Evolutionary conservation across 768 basidiomycete species (phyloP).

Genomic region (Jaapia argillacea): DNA sequence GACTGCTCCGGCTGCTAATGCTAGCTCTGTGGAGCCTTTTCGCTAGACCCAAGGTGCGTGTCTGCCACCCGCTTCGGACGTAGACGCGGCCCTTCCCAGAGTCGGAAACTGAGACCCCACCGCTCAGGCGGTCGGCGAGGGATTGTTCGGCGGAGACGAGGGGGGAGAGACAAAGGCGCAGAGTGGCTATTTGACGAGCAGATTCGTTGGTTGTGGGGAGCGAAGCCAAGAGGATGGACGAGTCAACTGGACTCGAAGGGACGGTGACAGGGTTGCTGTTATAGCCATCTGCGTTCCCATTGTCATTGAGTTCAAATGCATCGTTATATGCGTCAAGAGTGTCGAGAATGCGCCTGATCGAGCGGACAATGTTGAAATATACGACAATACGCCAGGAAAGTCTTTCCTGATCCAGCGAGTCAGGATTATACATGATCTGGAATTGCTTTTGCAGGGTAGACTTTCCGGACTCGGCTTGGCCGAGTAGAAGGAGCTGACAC

Average conservation of each 20-base stretch:
- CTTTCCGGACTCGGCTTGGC: slow-evolving; percentile 74
- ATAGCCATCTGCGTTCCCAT: background rate
- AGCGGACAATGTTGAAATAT: slow-evolving; percentile 60
- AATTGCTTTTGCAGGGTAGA: slow-evolving; percentile 73
- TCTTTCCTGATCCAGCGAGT: slow-evolving; percentile 58
- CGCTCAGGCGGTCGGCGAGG: slow-evolving; percentile 58
- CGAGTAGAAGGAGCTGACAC: slow-evolving; percentile 56
- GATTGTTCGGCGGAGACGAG: slow-evolving; percentile 58
- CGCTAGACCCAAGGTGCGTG: slow-evolving; percentile 30
- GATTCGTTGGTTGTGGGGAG: slow-evolving; percentile 11
- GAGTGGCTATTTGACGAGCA: slow-evolving; percentile 13
- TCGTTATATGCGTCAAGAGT: slow-evolving; percentile 30
- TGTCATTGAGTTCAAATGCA: background rate
- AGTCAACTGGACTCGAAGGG: background rate
- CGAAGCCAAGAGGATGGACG: background rate
- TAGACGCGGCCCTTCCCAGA: slow-evolving; percentile 36
- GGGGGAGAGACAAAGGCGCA: slow-evolving; percentile 50
- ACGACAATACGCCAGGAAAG: slow-evolving; percentile 73
- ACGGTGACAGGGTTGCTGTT: background rate
- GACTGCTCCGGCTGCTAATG: background rate
- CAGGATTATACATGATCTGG: slow-evolving; percentile 72
- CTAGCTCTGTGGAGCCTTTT: background rate
- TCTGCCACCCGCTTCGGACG: slow-evolving; percentile 69
- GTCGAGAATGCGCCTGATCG: slow-evolving; percentile 25
- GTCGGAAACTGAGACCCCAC: slow-evolving; percentile 51